Evolutionary conservation across 345 rosid species (phyloP).

Genomic region (Clarkia xantiana): DNA sequence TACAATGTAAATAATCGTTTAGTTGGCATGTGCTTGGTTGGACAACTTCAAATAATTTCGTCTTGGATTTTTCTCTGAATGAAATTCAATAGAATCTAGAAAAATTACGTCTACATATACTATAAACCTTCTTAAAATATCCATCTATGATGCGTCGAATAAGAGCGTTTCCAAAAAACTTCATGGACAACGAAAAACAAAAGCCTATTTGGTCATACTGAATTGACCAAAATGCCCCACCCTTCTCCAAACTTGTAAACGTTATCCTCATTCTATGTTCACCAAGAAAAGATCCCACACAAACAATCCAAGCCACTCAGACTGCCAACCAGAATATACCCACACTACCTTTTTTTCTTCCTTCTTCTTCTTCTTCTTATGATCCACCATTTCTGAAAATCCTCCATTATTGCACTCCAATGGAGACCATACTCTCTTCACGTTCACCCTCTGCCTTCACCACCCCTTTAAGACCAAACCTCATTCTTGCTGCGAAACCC

Average conservation of each 20-base stretch:
- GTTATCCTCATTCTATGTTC: constrained; percentile 30
- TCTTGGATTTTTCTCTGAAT: no score
- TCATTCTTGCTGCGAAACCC: constrained; percentile 26
- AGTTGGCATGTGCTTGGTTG: no score
- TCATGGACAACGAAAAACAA: no score
- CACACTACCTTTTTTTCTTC: neutral
- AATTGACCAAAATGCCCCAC: constrained; percentile 17
- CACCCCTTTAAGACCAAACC: constrained; percentile 25
- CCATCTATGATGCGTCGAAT: no score
- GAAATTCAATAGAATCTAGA: no score
- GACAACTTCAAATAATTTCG: no score
- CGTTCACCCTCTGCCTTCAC: constrained; percentile 16
- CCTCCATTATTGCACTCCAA: constrained; percentile 28
- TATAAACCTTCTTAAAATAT: no score
- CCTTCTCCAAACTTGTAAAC: constrained; percentile 15
- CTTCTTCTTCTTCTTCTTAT: no score
- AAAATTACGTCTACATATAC: no score
- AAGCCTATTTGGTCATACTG: neutral
- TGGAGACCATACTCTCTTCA: constrained; percentile 27
- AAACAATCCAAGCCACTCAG: constrained; percentile 31
- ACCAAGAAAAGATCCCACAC: constrained; percentile 27
- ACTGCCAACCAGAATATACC: constrained; percentile 6
- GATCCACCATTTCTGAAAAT: constrained; percentile 11
- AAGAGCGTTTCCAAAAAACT: no score
- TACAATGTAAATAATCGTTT: no score